Evolutionary conservation across 2,329 filamentous ascomycete species (phyloP).

Genomic region (Xylariales sp.): DNA sequence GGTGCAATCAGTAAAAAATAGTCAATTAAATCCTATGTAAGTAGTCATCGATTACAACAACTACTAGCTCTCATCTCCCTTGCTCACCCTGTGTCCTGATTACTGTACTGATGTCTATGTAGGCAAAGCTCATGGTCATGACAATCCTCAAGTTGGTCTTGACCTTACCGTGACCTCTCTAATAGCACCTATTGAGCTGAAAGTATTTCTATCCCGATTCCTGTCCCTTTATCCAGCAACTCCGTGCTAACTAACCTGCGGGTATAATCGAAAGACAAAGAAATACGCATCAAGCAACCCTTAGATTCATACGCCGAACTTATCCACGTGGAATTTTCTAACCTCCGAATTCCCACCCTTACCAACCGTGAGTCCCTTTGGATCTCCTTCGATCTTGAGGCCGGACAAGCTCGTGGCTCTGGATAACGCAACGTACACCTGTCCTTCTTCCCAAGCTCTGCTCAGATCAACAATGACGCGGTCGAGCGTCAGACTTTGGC

Average conservation of each 20-base stretch:
- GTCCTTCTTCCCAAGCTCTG: slow-evolving; percentile 65
- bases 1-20: no score
- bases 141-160: neutral
- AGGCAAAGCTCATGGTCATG: neutral
- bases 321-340: slow-evolving; percentile 50
- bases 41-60: slow-evolving; percentile 1
- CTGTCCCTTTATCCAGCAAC: neutral
- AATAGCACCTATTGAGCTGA: neutral
- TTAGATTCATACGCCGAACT: slow-evolving; percentile 45
- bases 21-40: no score
- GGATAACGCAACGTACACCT: slow-evolving; percentile 72
- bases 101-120: neutral
- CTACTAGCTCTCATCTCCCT: neutral
- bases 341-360: slow-evolving; percentile 52
- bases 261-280: neutral
- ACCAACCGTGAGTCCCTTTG: slow-evolving; percentile 45
- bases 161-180: neutral
- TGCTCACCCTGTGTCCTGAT: neutral
- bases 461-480: slow-evolving; percentile 66
- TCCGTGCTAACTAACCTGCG: neutral
- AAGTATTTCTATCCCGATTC: neutral
- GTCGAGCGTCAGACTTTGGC: slow-evolving; percentile 71
- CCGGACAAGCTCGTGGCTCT: slow-evolving; percentile 64
- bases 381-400: slow-evolving; percentile 55
- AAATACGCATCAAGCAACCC: neutral